Evolutionary conservation across 352 stramenopile genomes (phyloP), one percentile per base, ranked within the genome.

Genomic region (Proteromonas lacertae): DNA sequence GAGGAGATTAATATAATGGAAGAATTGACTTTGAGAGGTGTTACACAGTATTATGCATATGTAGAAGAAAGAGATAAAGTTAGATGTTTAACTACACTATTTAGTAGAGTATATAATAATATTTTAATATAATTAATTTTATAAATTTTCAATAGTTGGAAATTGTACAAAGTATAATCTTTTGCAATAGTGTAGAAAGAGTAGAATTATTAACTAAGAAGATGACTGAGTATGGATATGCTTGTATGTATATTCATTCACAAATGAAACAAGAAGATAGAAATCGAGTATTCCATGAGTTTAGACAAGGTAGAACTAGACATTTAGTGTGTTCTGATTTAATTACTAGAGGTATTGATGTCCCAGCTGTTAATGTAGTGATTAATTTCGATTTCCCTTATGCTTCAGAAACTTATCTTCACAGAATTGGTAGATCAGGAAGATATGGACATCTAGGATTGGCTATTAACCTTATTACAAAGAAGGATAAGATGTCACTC

Each of bases 321-420:
- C 42, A 35, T 32, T 20, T 42, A 9, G 40, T 51, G 13, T 47
- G 36, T 34, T 51, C 67, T 47, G 87, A 99, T 48, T 57, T 99
- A 31, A 96, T 99, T 52, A 94, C 81, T 35, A 71, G 88, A 37
- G 88, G 88, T 52, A 96, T 99, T 39, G 86, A 99, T 52, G 94
- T 99, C 53, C 79, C 95, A 59, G 90, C 75, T 35, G 88, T 99
- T 16, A 98, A 98, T 51, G 81, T 97, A n/a, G 88, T 99, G 25
- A 96, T 99, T 57, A 97, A 98, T 60, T 99, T 96, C 53, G 88
- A 99, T 59, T 97, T 99, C 52, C 88, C 88, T 9, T 92, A 94
- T 56, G 95, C 41, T 12, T 6, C 33, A 20, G 84, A 99, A 57
- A 98, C 83, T 16, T 99, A 98, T 43, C 59, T 99, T 31, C 88